Evolutionary conservation across 169 alveolate genomes (phyloP).

Genomic region (Eimeria brunetti): DNA sequence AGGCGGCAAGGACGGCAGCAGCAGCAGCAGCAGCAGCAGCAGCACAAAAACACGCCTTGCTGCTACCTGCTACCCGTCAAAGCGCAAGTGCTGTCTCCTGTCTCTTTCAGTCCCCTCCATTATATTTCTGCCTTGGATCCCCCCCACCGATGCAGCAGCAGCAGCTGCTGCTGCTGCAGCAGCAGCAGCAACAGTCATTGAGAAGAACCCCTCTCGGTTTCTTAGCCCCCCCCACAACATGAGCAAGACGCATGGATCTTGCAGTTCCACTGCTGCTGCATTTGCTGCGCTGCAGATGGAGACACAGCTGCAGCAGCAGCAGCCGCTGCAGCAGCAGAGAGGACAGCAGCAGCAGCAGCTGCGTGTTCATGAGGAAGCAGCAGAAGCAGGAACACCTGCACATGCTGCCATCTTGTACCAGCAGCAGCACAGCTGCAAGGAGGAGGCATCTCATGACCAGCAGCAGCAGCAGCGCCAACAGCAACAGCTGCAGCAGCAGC

Average conservation of each 20-base stretch:
- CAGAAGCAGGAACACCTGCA: neutral
- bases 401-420: neutral
- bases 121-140: neutral
- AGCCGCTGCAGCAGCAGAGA: neutral
- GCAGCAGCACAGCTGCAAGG: neutral
- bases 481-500: neutral
- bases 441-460: neutral
- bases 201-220: neutral
- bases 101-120: neutral
- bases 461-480: neutral
- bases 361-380: neutral
- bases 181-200: slow-evolving; percentile 18
- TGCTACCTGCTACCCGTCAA: neutral
- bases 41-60: neutral
- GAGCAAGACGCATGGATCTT: neutral
- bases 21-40: slow-evolving; percentile 12
- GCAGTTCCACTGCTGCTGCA: neutral
- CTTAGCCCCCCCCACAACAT: neutral
- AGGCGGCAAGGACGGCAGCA: neutral
- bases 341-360: neutral
- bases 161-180: slow-evolving; percentile 9
- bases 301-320: neutral
- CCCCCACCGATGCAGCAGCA: neutral
- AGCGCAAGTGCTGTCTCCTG: neutral
- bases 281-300: neutral